These are phyloP conservation scores for Hericium erinaceus DNA, from an alignment of 768 basidiomycete species.

Conservation along the genomic window DNA sequence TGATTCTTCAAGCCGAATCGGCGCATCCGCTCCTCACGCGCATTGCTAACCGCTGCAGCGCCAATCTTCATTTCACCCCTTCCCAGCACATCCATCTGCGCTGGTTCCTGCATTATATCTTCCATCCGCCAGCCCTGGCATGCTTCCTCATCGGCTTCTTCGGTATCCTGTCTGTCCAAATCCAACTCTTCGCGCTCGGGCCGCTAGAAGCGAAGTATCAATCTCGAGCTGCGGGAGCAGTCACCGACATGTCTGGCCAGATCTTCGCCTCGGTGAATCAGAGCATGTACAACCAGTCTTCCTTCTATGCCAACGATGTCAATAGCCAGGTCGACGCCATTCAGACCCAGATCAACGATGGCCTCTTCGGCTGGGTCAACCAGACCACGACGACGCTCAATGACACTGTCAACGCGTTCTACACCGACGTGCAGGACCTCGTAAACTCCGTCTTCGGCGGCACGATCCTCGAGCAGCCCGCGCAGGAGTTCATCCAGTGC, in stretches of 20 bases:
- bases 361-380: conserved; percentile 94
- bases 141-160: conserved; percentile 91
- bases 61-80: conserved; percentile 44
- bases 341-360: conserved; percentile 74
- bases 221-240: conserved; percentile 49
- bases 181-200: conserved; percentile 74
- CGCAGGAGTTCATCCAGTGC: conserved; percentile 83
- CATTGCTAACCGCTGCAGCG: conserved; percentile 45
- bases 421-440: conserved; percentile 70
- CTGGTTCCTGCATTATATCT: conserved; percentile 89
- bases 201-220: conserved; percentile 65
- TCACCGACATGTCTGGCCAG: conserved; percentile 55
- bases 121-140: conserved; percentile 83
- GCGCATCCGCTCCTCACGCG: conserved; percentile 68
- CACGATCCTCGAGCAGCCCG: conserved; percentile 72
- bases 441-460: conserved; percentile 77
- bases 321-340: conserved; percentile 63
- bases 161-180: conserved; percentile 76
- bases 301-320: conserved; percentile 65
- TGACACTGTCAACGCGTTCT: conserved; percentile 77
- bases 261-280: conserved; percentile 73
- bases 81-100: conserved; percentile 59
- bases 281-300: conserved; percentile 76
- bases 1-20: conserved; percentile 61
- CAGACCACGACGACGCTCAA: conserved; percentile 83